Evolutionary conservation across 2,329 filamentous ascomycete genomes (phyloP).

Genomic region (Aquanectria penicillioides): DNA sequence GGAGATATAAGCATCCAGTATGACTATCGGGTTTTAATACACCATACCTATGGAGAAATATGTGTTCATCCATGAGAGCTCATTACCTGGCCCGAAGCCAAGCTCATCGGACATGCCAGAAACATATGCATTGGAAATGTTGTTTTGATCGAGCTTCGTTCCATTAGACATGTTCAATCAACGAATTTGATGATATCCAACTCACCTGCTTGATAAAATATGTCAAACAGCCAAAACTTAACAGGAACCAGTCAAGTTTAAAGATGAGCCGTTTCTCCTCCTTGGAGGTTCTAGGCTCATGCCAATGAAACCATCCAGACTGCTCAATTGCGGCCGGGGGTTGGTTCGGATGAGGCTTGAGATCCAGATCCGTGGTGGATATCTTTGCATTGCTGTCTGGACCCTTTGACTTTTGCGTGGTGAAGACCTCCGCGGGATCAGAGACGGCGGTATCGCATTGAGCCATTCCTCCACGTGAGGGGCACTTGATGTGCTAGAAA

Average conservation of each 20-base stretch:
- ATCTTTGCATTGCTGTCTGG: not conserved
- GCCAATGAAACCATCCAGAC: conserved; percentile 51
- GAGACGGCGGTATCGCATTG: not conserved
- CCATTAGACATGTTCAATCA: conserved; percentile 6
- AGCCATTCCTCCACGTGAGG: too few relatives aligned
- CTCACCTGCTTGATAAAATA: conserved; percentile 56
- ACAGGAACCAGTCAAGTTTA: conserved; percentile 61
- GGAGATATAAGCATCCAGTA: not conserved
- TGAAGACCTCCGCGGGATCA: conserved; percentile 2
- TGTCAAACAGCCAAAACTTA: conserved; percentile 50
- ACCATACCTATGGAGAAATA: conserved; percentile 56
- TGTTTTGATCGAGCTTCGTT: conserved; percentile 52
- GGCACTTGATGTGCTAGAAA: too few relatives aligned
- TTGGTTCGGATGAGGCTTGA: not conserved
- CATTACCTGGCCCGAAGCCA: conserved; percentile 50
- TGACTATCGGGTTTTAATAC: accelerated
- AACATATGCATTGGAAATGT: conserved; percentile 60
- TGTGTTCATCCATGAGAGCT: conserved; percentile 57
- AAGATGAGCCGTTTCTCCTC: conserved; percentile 57
- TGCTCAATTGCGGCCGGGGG: not conserved
- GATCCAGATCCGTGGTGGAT: not conserved
- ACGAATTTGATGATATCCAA: too few relatives aligned
- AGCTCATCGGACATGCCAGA: conserved; percentile 60
- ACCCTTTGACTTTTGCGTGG: conserved; percentile 1
- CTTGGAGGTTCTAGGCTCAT: conserved; percentile 51